A percentile compares a stretch with the other conserved stretches of the same genome.
Conservation (phyloP, 2,329 filamentous ascomycete genomes). For the Gaeumannomyces tritici region DNA sequence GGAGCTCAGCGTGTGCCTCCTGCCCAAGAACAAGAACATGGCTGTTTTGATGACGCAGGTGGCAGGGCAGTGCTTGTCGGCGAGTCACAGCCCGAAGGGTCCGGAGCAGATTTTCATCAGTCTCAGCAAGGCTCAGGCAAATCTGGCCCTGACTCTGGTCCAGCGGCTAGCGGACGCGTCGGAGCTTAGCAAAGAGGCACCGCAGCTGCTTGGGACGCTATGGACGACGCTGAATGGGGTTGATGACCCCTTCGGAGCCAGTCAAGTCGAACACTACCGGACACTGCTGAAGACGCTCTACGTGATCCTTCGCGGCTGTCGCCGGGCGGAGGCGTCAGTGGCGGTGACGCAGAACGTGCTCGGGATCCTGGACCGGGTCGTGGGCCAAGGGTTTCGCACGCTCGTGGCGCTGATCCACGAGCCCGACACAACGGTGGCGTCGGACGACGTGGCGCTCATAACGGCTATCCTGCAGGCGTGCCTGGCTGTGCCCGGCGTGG, state of each 20-base stretch:
- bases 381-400: constrained; percentile 73
- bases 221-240: constrained; percentile 43
- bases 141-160: constrained; percentile 72
- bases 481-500: constrained; percentile 67
- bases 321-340: constrained; percentile 23
- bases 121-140: constrained; percentile 65
- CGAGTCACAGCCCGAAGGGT: constrained; percentile 64
- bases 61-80: constrained; percentile 64
- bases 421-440: constrained; percentile 50
- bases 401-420: constrained; percentile 78
- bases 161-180: constrained; percentile 62
- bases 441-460: constrained; percentile 77
- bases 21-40: constrained; percentile 40
- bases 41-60: constrained; percentile 52
- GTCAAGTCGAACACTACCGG: constrained; percentile 64
- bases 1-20: constrained; percentile 63
- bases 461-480: constrained; percentile 83
- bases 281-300: constrained; percentile 78
- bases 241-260: constrained; percentile 41
- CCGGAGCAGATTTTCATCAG: constrained; percentile 75
- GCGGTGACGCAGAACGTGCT: constrained; percentile 54
- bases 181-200: constrained; percentile 38
- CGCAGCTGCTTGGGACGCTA: constrained; percentile 39
- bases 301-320: constrained; percentile 64
- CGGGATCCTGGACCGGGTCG: constrained; percentile 69